A percentile compares a stretch with the other conserved stretches of the same genome.
Conservation (phyloP, 371 early-diverging fungal genomes). For the Apophysomyces variabilis region DNA sequence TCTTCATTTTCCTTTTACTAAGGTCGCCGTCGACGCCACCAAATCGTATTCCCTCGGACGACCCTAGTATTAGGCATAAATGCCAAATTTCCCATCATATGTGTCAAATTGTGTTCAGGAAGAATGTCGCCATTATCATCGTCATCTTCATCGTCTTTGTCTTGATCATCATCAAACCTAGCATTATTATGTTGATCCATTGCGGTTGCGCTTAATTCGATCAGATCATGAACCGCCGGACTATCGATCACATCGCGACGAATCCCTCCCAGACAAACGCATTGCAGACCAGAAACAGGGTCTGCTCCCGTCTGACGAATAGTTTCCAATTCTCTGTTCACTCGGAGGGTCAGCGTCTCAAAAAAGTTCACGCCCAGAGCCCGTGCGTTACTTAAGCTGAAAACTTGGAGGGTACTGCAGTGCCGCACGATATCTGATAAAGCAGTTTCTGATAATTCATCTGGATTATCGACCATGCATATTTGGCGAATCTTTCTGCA, state of each 20-base stretch:
- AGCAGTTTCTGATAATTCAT: slow-evolving; percentile 39
- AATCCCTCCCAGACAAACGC: slow-evolving; percentile 44
- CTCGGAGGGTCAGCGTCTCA: slow-evolving; percentile 34
- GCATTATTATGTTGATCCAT: slow-evolving; percentile 16
- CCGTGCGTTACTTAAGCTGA: slow-evolving; percentile 53
- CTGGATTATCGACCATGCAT: slow-evolving; percentile 44
- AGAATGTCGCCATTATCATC: slow-evolving; percentile 13
- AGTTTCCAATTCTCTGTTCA: slow-evolving; percentile 32
- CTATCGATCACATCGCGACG: slow-evolving; percentile 37
- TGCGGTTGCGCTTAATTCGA: slow-evolving; percentile 39
- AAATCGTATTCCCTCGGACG: slow-evolving; percentile 46
- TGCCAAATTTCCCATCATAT: slow-evolving; percentile 25
- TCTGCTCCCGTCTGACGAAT: slow-evolving; percentile 14
- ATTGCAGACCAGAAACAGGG: slow-evolving; percentile 28
- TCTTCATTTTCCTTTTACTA: background rate
- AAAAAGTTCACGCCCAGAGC: slow-evolving; percentile 39
- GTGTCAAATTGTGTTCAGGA: slow-evolving; percentile 24
- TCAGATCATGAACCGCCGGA: slow-evolving; percentile 25
- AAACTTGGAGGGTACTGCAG: slow-evolving; percentile 30
- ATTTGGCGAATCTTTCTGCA: slow-evolving; percentile 39
- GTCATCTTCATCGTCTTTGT: slow-evolving; percentile 21
- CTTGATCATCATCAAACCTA: background rate
- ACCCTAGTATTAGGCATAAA: slow-evolving; percentile 43
- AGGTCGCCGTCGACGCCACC: slow-evolving; percentile 48
- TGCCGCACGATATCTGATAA: slow-evolving; percentile 36